phyloP scores from a whole-genome alignment of 306 rosid genomes.

The Prosopis cineraria region DNA sequence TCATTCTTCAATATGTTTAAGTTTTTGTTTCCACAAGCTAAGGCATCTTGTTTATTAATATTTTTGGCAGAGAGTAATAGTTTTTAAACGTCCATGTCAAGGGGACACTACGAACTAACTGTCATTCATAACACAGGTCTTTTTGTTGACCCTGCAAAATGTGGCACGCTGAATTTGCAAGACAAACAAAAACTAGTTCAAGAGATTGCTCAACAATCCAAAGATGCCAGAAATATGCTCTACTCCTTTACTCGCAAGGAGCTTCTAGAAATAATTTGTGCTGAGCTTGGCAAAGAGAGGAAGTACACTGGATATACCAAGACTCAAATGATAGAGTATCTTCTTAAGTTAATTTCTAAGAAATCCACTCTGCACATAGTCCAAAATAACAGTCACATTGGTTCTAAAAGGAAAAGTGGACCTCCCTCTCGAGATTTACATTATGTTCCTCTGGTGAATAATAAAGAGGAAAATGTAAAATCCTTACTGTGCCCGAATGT shows the following conservation, averaged over 20 bases:
- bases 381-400: constrained; percentile 43
- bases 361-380: constrained; percentile 44
- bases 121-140: constrained; percentile 48
- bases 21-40: constrained; percentile 14
- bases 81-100: constrained; percentile 23
- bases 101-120: constrained; percentile 25
- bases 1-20: background rate
- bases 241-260: constrained; percentile 75
- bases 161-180: constrained; percentile 59
- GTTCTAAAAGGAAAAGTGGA: constrained; percentile 61
- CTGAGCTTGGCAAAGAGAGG: constrained; percentile 89
- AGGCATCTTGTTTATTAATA: constrained; percentile 23
- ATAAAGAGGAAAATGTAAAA: constrained; percentile 49
- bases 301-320: constrained; percentile 87
- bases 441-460: constrained; percentile 38
- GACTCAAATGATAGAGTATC: constrained; percentile 72
- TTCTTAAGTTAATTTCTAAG: constrained; percentile 68
- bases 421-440: constrained; percentile 43
- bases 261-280: constrained; percentile 81
- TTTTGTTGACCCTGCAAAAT: constrained; percentile 63
- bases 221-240: constrained; percentile 70
- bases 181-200: constrained; percentile 71
- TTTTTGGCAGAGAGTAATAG: constrained; percentile 28
- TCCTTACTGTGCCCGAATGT: constrained; percentile 63
- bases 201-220: constrained; percentile 65